Evolutionary conservation across 306 rosid species (phyloP).

Genomic region (Rosa lucieae): DNA sequence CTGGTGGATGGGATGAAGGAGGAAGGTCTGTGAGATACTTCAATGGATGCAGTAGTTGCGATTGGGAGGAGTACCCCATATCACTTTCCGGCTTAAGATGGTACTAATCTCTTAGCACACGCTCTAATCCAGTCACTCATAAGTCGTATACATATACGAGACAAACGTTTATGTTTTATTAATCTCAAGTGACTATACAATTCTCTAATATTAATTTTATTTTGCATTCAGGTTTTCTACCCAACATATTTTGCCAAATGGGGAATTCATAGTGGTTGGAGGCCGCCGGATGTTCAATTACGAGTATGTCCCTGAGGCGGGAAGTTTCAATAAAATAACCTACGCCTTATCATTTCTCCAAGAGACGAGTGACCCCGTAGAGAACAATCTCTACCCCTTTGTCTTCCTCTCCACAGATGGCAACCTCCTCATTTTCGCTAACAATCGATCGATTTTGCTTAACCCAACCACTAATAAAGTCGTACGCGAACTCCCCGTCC

Average conservation of each 20-base stretch:
- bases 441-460: constrained; percentile 50
- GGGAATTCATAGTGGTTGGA: constrained; percentile 58
- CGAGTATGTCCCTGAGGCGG: constrained; percentile 50
- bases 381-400: constrained; percentile 72
- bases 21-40: constrained; percentile 10
- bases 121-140: neutral
- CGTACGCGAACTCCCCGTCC: constrained; percentile 44
- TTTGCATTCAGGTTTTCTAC: constrained; percentile 46
- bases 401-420: constrained; percentile 64
- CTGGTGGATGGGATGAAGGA: constrained; percentile 23
- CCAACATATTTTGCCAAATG: constrained; percentile 61
- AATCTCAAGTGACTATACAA: neutral
- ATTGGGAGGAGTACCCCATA: constrained; percentile 42
- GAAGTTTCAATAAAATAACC: neutral
- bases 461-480: constrained; percentile 37
- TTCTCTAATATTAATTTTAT: neutral
- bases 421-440: constrained; percentile 58
- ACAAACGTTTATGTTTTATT: too few species aligned
- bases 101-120: constrained; percentile 11
- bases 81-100: constrained; percentile 1
- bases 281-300: constrained; percentile 53
- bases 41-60: constrained; percentile 18
- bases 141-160: too few species aligned
- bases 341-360: constrained; percentile 45
- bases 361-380: constrained; percentile 40